Percentiles rank a stretch among this genome's conserved stretches.
Evolutionary conservation across 2,329 filamentous ascomycete genomes (phyloP).

Genomic region (Aspergillus clavatus): DNA sequence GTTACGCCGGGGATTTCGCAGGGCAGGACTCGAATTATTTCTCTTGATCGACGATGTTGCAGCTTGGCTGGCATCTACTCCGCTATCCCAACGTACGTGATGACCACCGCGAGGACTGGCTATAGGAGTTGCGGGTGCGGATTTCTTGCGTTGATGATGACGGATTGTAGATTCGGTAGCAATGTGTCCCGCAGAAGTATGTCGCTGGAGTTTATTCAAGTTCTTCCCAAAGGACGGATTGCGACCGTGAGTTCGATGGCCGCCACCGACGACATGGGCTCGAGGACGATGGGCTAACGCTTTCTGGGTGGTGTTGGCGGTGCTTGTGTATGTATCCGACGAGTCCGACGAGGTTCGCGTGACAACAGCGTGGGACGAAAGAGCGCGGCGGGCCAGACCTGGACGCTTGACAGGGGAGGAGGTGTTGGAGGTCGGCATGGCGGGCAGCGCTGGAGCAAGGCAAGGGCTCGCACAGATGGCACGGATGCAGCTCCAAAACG

Average conservation of each 20-base stretch:
- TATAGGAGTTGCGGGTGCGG: slow-evolving; percentile 40
- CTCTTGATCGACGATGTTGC: slow-evolving; percentile 40
- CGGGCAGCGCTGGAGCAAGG: slow-evolving; percentile 5
- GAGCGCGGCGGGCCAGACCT: slow-evolving; percentile 36
- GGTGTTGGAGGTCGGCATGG: slow-evolving; percentile 27
- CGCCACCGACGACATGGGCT: slow-evolving; percentile 40
- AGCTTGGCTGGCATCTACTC: slow-evolving; percentile 31
- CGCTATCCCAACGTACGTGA: slow-evolving; percentile 42
- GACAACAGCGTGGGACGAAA: slow-evolving; percentile 38
- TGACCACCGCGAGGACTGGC: slow-evolving; percentile 37
- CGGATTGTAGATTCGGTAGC: slow-evolving; percentile 28
- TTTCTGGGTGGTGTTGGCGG: slow-evolving; percentile 30
- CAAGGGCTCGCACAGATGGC: slow-evolving; percentile 2
- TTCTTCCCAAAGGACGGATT: slow-evolving; percentile 44
- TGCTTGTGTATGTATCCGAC: too few relatives aligned
- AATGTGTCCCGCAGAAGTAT: slow-evolving; percentile 28
- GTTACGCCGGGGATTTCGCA: slow-evolving; percentile 32
- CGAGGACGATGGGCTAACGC: slow-evolving; percentile 31
- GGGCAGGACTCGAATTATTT: slow-evolving; percentile 42
- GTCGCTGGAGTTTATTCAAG: slow-evolving; percentile 40
- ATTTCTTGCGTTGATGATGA: slow-evolving; percentile 45
- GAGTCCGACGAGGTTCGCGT: slow-evolving; percentile 31
- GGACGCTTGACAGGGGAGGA: slow-evolving; percentile 39
- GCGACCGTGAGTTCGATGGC: slow-evolving; percentile 37
- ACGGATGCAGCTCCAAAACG: slow-evolving; percentile 10